Evolutionary conservation across 768 basidiomycete species (phyloP), one percentile per base, ranked within the genome.

Genomic region (Phlebiopsis flavidoalba): DNA sequence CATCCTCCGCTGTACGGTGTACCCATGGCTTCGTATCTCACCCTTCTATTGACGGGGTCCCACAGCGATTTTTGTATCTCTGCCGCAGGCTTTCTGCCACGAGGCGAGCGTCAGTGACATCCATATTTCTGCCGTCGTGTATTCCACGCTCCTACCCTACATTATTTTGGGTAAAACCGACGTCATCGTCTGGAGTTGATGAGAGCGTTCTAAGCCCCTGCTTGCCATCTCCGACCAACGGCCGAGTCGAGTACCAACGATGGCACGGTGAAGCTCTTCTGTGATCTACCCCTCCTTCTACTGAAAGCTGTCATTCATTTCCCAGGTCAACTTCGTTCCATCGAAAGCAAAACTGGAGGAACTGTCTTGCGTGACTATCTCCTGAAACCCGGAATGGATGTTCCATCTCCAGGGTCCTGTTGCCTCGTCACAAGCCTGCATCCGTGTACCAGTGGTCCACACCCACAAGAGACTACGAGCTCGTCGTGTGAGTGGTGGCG

Each of bases 261-360:
- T 24, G 93, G 93, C n/a, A n/a, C 57, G 93, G 93, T 92, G n/a
- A 59, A 33, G 40, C 40, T 43, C 40, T 43, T 43, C 40, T 43
- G 40, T 43, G 40, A 43, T 43, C 40, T 43, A 43, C 40, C 40
- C 40, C 17, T 12, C 17, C 40, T 43, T 43, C 40, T 43, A 17
- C 26, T 43, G 8, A 43, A 43, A 17, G 7, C 14, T 43, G 17
- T 14, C 8, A 36, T 57, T 46, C 19, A 58, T 54, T 50, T 26
- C 21, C 21, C 65, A 93, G 91, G 91, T 8, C 92, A n/a, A 95
- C 71, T 91, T 92, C 65, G 85, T 94, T 3, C 93, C 93, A 1
- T 87, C 85, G 10, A 90, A 88, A 65, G 83, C 81, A 1, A n/a
- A 79, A 75, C 47, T 95, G 91, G 92, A 79, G 88, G 33, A 81